Evolutionary conservation across 768 basidiomycete species (phyloP).

Genomic region (Heimioporus sp.): DNA sequence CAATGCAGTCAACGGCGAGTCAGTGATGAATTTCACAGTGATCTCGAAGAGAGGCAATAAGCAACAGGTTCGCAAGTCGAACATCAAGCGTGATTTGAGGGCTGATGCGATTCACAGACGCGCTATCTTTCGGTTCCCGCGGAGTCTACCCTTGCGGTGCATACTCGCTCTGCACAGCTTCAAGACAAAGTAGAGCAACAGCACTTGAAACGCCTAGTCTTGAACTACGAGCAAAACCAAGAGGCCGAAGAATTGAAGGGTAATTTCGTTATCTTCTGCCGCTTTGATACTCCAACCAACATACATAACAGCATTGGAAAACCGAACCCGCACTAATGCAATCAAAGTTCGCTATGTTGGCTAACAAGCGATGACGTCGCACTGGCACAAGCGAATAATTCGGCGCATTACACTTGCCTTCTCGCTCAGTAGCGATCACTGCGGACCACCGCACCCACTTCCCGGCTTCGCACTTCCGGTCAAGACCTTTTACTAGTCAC

Average conservation of each 20-base stretch:
- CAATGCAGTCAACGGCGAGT: slow-evolving; percentile 27
- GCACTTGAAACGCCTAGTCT: slow-evolving; percentile 91
- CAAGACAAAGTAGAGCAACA: slow-evolving; percentile 97
- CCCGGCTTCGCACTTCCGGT: slow-evolving; percentile 17
- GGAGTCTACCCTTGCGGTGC: slow-evolving; percentile 83
- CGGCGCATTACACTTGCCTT: slow-evolving; percentile 18
- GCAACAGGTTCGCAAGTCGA: slow-evolving; percentile 59
- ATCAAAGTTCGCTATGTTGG: slow-evolving; percentile 80
- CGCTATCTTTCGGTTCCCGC: slow-evolving; percentile 89
- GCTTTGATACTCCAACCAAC: not conserved
- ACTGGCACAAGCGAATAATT: slow-evolving; percentile 13
- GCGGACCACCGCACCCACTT: slow-evolving; percentile 20
- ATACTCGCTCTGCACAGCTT: slow-evolving; percentile 87
- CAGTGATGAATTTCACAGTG: slow-evolving; percentile 88
- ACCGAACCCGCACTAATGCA: slow-evolving; percentile 60
- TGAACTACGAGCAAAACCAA: slow-evolving; percentile 88
- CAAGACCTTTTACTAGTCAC: slow-evolving; percentile 15
- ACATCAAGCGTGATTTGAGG: slow-evolving; percentile 2
- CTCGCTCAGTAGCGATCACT: slow-evolving; percentile 21
- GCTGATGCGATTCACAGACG: slow-evolving; percentile 43
- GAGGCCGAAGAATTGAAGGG: slow-evolving; percentile 83
- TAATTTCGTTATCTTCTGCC: slow-evolving; percentile 19
- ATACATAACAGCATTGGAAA: slow-evolving; percentile 54
- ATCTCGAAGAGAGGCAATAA: slow-evolving; percentile 92
- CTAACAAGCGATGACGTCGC: slow-evolving; percentile 34